phyloP scores from a whole-genome alignment of 1,284 basidiomycete species.

The Apiotrichum brassicae region DNA sequence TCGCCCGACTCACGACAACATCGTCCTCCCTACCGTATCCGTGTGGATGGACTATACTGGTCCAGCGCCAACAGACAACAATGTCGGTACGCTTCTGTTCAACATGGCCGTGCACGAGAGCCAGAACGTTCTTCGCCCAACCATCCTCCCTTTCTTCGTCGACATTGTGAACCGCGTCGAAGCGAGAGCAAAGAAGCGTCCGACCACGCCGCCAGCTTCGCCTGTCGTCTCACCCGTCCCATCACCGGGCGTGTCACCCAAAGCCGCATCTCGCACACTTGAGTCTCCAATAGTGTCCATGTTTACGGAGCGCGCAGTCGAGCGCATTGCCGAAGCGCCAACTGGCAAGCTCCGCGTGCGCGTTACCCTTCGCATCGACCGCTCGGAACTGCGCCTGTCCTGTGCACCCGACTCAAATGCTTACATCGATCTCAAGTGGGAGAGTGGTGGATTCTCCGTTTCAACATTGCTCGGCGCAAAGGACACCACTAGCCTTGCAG shows the following conservation, averaged over 20 bases:
- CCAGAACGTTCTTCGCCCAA: slow-evolving; percentile 71
- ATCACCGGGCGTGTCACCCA: not conserved
- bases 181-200: slow-evolving; percentile 13
- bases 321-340: slow-evolving; percentile 11
- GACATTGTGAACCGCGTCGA: slow-evolving; percentile 47
- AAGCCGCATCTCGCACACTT: slow-evolving; percentile 3
- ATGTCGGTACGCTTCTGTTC: slow-evolving; percentile 13
- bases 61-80: not conserved
- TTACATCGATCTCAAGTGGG: slow-evolving; percentile 75
- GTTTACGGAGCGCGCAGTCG: slow-evolving; percentile 10
- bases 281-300: slow-evolving; percentile 4
- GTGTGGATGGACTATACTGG: slow-evolving; percentile 62
- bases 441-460: slow-evolving; percentile 79
- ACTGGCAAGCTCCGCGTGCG: slow-evolving; percentile 34
- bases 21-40: slow-evolving; percentile 65
- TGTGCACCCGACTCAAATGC: slow-evolving; percentile 86
- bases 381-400: slow-evolving; percentile 72
- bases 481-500: slow-evolving; percentile 61
- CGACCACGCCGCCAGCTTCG: not conserved
- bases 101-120: slow-evolving; percentile 69
- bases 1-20: slow-evolving; percentile 31
- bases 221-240: not conserved
- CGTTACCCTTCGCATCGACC: slow-evolving; percentile 80
- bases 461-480: slow-evolving; percentile 65
- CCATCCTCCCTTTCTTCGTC: slow-evolving; percentile 72